phyloP scores from a whole-genome alignment of 768 basidiomycete species.

The Mrakia hoshinonis region DNA sequence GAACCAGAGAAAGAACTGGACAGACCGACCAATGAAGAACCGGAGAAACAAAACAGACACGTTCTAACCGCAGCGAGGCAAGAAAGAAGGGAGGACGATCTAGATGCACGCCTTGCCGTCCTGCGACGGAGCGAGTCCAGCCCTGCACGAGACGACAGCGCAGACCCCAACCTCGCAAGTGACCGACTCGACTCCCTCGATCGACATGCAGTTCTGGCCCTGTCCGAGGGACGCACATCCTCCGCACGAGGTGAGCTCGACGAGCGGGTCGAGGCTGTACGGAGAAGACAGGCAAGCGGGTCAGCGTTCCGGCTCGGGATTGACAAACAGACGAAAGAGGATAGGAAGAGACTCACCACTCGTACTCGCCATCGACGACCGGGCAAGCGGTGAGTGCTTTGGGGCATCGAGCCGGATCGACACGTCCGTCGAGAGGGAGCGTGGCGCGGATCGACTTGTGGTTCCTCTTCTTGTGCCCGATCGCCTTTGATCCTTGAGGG shows the following conservation, averaged over 20 bases:
- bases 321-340: no score
- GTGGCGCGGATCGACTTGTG: slow-evolving; percentile 5
- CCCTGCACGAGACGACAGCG: background rate
- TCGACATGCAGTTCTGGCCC: background rate
- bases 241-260: slow-evolving; percentile 1
- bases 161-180: background rate
- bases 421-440: slow-evolving; percentile 6
- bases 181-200: background rate
- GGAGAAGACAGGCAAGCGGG: background rate
- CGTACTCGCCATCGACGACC: background rate
- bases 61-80: no score
- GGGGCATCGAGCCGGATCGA: slow-evolving; percentile 16
- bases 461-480: background rate
- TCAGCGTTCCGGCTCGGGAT: no score
- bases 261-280: background rate
- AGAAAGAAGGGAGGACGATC: background rate
- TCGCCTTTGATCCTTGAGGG: no score
- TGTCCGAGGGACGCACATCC: background rate
- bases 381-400: background rate
- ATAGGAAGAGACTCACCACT: background rate
- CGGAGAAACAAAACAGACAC: no score
- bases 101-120: slow-evolving; percentile 1
- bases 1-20: no score
- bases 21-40: no score
- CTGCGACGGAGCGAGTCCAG: background rate